A percentile compares a stretch with the other conserved stretches of the same genome.
Conservation (phyloP, 768 basidiomycete species). For the Amanita thiersii region DNA sequence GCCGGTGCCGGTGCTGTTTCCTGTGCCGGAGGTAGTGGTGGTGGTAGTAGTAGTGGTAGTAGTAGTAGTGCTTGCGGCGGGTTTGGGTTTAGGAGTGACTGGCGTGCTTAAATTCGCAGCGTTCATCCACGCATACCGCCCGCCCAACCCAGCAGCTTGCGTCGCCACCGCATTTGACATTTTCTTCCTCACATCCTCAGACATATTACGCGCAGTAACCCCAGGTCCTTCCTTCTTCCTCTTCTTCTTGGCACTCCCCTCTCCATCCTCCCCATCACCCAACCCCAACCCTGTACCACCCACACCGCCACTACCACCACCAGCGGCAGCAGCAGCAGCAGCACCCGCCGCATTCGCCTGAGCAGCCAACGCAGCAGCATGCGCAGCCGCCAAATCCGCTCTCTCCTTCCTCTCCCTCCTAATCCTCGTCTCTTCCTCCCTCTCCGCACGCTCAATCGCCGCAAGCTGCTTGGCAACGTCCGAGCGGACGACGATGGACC, state of each 20-base stretch:
- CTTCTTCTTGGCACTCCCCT: slow-evolving; percentile 63
- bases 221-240: slow-evolving; percentile 80
- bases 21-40: slow-evolving; percentile 14
- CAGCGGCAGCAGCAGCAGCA: slow-evolving; percentile 13
- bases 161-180: slow-evolving; percentile 87
- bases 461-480: slow-evolving; percentile 76
- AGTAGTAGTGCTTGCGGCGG: slow-evolving; percentile 23
- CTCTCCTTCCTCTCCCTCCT: slow-evolving; percentile 76
- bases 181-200: slow-evolving; percentile 86
- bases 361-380: slow-evolving; percentile 53
- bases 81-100: slow-evolving; percentile 21
- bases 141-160: slow-evolving; percentile 78
- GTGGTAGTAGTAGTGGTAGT: slow-evolving; percentile 23
- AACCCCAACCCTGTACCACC: slow-evolving; percentile 21
- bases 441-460: slow-evolving; percentile 67
- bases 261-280: slow-evolving; percentile 32
- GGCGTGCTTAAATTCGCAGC: slow-evolving; percentile 42
- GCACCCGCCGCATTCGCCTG: slow-evolving; percentile 35
- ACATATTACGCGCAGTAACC: slow-evolving; percentile 83
- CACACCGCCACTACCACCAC: slow-evolving; percentile 11
- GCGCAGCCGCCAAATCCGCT: slow-evolving; percentile 62
- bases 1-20: slow-evolving; percentile 20
- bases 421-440: slow-evolving; percentile 75
- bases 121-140: slow-evolving; percentile 87
- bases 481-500: slow-evolving; percentile 67